These are phyloP conservation scores for Hysterangium stoloniferum DNA, from an alignment of 768 basidiomycete genomes.

Conservation along the genomic window DNA sequence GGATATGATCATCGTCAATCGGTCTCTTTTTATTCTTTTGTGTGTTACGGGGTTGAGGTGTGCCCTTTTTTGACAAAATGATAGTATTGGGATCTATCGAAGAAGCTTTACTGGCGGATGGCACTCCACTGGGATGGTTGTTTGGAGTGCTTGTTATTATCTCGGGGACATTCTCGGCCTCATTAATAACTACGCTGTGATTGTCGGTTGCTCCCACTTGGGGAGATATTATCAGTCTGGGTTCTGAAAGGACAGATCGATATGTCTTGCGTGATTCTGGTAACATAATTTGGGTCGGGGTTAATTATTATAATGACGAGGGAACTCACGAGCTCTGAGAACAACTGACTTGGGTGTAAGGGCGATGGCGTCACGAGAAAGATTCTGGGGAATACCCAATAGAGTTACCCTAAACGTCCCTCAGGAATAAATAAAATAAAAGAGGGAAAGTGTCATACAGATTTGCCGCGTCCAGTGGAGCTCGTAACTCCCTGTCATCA, in stretches of 20 bases:
- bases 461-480: conserved; percentile 68
- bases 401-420: conserved; percentile 45
- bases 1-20: too few relatives aligned
- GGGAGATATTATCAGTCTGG: conserved; percentile 59
- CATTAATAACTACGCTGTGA: too few relatives aligned
- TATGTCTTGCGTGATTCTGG: conserved; percentile 78
- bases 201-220: too few relatives aligned
- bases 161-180: too few relatives aligned
- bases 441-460: conserved; percentile 38
- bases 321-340: conserved; percentile 60
- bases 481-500: conserved; percentile 55
- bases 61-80: too few relatives aligned
- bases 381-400: conserved; percentile 61
- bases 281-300: too few relatives aligned
- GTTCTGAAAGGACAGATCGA: conserved; percentile 72
- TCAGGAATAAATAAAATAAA: not conserved
- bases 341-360: conserved; percentile 58
- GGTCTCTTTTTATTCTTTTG: too few relatives aligned
- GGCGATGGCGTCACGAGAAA: conserved; percentile 54
- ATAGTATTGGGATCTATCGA: too few relatives aligned
- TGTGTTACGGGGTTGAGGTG: too few relatives aligned
- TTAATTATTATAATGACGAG: not conserved
- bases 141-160: too few relatives aligned
- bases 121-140: too few relatives aligned
- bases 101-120: too few relatives aligned